A percentile compares a stretch with the other conserved stretches of the same genome.
These are phyloP conservation scores for Petunia hybrid DNA, from an alignment of 305 asterid genomes.

Conservation along the genomic window DNA sequence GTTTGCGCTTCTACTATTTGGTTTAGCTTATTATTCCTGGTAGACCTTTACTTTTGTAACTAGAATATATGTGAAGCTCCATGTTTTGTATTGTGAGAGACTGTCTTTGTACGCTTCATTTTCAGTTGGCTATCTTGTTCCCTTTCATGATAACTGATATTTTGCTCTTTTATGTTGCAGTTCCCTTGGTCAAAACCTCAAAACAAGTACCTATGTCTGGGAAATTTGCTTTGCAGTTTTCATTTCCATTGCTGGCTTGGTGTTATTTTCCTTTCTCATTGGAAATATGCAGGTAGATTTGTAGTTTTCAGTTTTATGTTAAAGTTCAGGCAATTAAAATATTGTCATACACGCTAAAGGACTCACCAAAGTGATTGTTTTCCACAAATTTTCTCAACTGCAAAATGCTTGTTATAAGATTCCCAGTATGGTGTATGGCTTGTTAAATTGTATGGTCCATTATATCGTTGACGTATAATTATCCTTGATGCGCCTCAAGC, in stretches of 20 bases:
- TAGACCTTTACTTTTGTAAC: not conserved
- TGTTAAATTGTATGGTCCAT: not conserved
- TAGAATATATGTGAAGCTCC: conserved; percentile 4
- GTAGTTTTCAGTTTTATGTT: not conserved
- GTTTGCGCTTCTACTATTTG: not conserved
- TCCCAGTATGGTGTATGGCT: not conserved
- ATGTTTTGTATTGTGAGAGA: no score
- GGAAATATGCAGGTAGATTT: conserved; percentile 92
- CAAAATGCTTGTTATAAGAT: not conserved
- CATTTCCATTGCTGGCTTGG: conserved; percentile 93
- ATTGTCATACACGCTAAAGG: not conserved
- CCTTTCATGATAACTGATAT: conserved; percentile 3
- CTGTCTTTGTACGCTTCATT: not conserved
- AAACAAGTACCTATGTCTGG: conserved; percentile 88
- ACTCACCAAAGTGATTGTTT: not conserved
- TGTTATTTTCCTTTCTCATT: conserved; percentile 85
- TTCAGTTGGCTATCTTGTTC: not conserved
- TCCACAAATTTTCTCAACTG: not conserved
- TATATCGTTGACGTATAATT: not conserved
- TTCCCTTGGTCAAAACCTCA: conserved; percentile 96
- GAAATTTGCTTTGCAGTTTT: conserved; percentile 91
- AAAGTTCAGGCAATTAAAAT: conserved; percentile 19
- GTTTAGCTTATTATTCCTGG: conserved; percentile 12
- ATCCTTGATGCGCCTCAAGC: conserved; percentile 1
- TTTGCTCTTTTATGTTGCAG: conserved; percentile 52